These are phyloP conservation scores for Nyssa sinensis DNA, from an alignment of 148 eudicot genomes.

Conservation along the genomic window DNA sequence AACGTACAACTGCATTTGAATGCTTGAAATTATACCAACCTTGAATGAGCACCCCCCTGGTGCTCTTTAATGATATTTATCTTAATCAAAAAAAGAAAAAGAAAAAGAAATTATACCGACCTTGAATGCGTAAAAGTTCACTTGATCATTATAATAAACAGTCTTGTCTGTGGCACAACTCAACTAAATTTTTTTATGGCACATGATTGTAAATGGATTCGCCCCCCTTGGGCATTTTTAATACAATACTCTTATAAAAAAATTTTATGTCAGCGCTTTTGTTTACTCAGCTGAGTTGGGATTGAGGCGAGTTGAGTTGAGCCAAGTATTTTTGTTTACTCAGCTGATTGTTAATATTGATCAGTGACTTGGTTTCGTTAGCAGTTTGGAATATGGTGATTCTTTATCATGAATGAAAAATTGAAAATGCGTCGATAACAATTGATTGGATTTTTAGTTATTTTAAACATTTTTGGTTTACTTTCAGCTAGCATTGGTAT, in stretches of 20 bases:
- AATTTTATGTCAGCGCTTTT: too few relatives aligned
- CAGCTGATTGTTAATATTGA: not conserved
- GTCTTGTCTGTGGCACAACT: too few relatives aligned
- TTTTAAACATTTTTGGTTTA: conserved; percentile 1
- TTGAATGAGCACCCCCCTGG: not conserved
- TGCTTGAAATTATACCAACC: conserved; percentile 5
- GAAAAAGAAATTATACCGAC: too few relatives aligned
- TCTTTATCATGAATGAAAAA: not conserved
- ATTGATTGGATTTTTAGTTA: not conserved
- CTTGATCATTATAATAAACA: too few relatives aligned
- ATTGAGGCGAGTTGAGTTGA: not conserved
- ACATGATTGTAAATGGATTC: too few relatives aligned
- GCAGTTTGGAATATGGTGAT: not conserved
- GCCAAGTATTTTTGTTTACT: not conserved
- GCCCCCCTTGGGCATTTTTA: too few relatives aligned
- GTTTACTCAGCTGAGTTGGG: not conserved
- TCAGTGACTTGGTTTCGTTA: not conserved
- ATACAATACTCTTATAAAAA: too few relatives aligned
- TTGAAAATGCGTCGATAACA: not conserved
- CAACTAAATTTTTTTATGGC: too few relatives aligned
- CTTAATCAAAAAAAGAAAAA: too few relatives aligned
- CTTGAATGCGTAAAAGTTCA: too few relatives aligned
- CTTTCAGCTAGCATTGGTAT: not conserved
- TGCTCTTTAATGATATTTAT: too few relatives aligned
- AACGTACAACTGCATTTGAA: conserved; percentile 42